These are phyloP conservation scores for Nepenthes gracilis DNA, from an alignment of 148 eudicot genomes.

Conservation along the genomic window DNA sequence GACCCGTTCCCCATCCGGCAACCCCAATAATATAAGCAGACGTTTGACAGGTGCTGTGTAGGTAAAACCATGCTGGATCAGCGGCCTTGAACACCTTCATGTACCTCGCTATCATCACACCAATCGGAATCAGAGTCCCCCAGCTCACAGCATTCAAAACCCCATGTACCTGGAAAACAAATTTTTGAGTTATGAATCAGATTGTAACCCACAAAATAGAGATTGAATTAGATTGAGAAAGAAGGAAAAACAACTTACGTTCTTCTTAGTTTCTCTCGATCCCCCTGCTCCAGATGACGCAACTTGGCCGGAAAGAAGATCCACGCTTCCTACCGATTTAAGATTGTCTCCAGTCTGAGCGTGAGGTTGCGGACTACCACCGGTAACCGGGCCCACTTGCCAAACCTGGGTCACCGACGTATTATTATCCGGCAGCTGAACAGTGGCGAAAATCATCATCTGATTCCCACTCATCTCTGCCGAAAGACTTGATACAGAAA, in stretches of 20 bases:
- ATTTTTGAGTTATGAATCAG: not conserved
- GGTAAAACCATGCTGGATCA: constrained; percentile 21
- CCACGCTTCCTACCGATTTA: constrained; percentile 26
- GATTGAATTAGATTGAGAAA: not conserved
- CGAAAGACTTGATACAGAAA: constrained; percentile 16
- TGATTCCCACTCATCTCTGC: constrained; percentile 20
- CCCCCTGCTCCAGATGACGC: constrained; percentile 6
- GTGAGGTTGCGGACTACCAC: constrained; percentile 18
- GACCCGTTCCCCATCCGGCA: constrained; percentile 41
- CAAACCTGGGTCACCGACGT: constrained; percentile 64
- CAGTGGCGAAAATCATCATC: constrained; percentile 60
- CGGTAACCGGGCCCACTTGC: constrained; percentile 53
- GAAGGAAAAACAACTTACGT: constrained; percentile 15
- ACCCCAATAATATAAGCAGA: constrained; percentile 43
- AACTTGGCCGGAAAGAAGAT: constrained; percentile 37
- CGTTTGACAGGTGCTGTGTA: constrained; percentile 34
- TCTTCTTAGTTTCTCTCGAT: constrained; percentile 12
- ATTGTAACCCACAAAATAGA: not conserved
- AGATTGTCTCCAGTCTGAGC: constrained; percentile 7
- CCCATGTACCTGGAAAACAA: constrained; percentile 39
- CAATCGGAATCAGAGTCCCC: constrained; percentile 56
- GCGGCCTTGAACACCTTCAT: constrained; percentile 20
- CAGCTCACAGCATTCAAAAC: constrained; percentile 43
- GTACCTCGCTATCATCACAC: constrained; percentile 54
- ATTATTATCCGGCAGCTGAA: constrained; percentile 30